Evolutionary conservation across 306 rosid species (phyloP).

Genomic region (Quercus wislizeni): DNA sequence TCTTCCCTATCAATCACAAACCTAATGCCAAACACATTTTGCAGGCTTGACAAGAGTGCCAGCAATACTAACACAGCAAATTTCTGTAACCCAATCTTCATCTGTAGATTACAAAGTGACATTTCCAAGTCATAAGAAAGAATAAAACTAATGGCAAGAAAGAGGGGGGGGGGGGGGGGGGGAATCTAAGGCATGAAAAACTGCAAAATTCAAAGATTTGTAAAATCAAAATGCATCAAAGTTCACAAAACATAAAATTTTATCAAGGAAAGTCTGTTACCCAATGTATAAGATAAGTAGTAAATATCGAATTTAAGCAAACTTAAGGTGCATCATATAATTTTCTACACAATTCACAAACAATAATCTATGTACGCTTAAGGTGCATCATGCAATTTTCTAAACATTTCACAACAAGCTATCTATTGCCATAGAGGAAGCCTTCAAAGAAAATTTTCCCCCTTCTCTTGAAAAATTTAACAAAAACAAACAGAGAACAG

Average conservation of each 20-base stretch:
- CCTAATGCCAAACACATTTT: conserved; percentile 55
- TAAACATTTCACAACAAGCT: not conserved
- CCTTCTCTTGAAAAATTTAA: not conserved
- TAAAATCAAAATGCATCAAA: not conserved
- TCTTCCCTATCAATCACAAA: conserved; percentile 69
- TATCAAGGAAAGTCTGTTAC: not conserved
- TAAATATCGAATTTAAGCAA: not conserved
- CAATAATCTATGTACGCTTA: not conserved
- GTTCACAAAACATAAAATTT: not conserved
- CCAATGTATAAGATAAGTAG: not conserved
- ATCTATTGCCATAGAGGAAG: not conserved
- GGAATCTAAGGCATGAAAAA: not conserved
- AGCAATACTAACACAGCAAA: conserved; percentile 17
- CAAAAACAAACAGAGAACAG: not conserved
- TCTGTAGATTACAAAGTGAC: conserved; percentile 20
- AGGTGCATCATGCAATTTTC: not conserved
- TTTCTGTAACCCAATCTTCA: conserved; percentile 35
- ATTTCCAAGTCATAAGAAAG: not conserved
- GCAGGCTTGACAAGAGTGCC: conserved; percentile 31
- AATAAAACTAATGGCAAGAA: not conserved
- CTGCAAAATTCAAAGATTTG: not conserved
- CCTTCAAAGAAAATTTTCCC: not conserved
- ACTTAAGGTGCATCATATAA: not conserved
- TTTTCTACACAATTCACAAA: not conserved
- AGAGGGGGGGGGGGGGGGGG: not conserved